These are phyloP conservation scores for Vanderwaltozyma verrucispora DNA, from an alignment of 805 yeast genomes.

Conservation along the genomic window DNA sequence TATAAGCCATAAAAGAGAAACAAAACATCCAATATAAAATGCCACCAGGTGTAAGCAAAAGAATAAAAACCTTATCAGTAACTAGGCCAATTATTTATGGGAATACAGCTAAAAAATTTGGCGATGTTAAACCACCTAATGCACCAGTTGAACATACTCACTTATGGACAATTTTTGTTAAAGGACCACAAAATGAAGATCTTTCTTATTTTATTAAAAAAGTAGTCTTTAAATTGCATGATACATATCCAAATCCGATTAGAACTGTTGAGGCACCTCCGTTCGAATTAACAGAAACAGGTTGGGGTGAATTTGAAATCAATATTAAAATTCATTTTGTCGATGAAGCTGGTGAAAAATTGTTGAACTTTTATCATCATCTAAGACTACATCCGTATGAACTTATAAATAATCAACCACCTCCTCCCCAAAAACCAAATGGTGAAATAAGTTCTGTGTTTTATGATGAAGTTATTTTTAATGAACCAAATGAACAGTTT, in stretches of 20 bases:
- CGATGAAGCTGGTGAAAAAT: constrained; percentile 81
- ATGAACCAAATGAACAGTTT: constrained; percentile 87
- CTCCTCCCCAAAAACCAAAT: constrained; percentile 14
- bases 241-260: constrained; percentile 82
- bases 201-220: constrained; percentile 71
- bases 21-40: constrained; percentile 4
- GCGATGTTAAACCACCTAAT: constrained; percentile 41
- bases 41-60: constrained; percentile 20
- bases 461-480: constrained; percentile 88
- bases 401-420: constrained; percentile 15
- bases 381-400: constrained; percentile 86
- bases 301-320: constrained; percentile 99
- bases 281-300: constrained; percentile 90
- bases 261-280: constrained; percentile 85
- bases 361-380: constrained; percentile 77
- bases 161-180: constrained; percentile 85
- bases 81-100: constrained; percentile 77
- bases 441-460: constrained; percentile 47
- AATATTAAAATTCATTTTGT: constrained; percentile 78
- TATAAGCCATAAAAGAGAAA: not conserved
- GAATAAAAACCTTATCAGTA: constrained; percentile 48
- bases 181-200: constrained; percentile 73
- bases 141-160: constrained; percentile 91
- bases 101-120: constrained; percentile 62
- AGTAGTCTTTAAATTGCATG: constrained; percentile 91